phyloP scores from a whole-genome alignment of 2,329 filamentous ascomycete genomes.

The Thermomyces lanuginosus region DNA sequence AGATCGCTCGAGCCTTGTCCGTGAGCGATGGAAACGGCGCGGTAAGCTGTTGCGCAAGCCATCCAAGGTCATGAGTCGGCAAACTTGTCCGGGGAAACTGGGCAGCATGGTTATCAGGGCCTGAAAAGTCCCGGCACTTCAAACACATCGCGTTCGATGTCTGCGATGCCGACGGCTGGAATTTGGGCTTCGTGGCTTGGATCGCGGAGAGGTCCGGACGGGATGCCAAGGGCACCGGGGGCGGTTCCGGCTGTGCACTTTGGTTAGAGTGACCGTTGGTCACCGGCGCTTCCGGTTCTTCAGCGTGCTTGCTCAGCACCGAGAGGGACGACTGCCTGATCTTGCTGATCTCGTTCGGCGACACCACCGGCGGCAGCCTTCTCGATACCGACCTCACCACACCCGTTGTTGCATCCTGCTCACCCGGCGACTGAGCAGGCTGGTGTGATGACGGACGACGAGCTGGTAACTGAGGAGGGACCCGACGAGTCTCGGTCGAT shows the following conservation, averaged over 20 bases:
- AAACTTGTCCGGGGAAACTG: conserved; percentile 58
- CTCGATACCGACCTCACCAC: conserved; percentile 11
- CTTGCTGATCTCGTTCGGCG: conserved; percentile 20
- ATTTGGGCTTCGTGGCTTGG: conserved; percentile 36
- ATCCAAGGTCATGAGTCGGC: conserved; percentile 50
- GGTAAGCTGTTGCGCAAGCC: conserved; percentile 64
- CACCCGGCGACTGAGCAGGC: conserved; percentile 4
- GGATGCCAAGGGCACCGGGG: conserved; percentile 39
- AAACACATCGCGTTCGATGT: conserved; percentile 41
- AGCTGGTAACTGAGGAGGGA: conserved; percentile 10
- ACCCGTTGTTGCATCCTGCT: conserved; percentile 8
- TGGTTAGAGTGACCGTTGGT: no score
- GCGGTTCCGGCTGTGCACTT: no score
- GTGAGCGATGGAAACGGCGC: conserved; percentile 63
- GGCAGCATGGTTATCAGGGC: conserved; percentile 59
- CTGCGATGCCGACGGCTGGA: conserved; percentile 8
- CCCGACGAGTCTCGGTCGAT: conserved; percentile 1
- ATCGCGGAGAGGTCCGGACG: conserved; percentile 43
- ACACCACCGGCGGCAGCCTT: conserved; percentile 18
- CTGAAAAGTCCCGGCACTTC: conserved; percentile 74
- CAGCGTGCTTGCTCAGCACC: conserved; percentile 26
- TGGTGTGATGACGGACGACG: conserved; percentile 12
- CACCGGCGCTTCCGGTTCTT: conserved; percentile 10
- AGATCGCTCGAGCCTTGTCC: conserved; percentile 84
- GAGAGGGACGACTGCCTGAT: conserved; percentile 32